Conservation (phyloP, 306 rosid genomes). For the Vicia villosa region DNA sequence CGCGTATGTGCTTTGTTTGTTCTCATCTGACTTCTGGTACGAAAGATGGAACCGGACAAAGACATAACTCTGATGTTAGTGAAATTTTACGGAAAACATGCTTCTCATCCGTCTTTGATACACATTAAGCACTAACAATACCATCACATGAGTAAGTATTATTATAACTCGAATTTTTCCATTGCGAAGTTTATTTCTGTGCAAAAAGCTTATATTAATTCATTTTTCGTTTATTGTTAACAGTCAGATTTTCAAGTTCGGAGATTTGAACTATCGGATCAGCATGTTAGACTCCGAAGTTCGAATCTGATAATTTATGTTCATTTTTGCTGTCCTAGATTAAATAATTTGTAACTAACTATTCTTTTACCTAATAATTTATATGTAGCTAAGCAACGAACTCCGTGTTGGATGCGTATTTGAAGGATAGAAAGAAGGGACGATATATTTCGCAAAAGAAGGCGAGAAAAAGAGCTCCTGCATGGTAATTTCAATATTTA, state of each 20-base stretch:
- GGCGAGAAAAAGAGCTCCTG: constrained; percentile 94
- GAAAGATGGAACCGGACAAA: no score
- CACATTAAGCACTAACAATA: constrained; percentile 80
- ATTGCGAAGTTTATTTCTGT: not conserved
- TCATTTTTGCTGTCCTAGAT: no score
- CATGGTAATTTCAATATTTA: no score
- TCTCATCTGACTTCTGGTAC: no score
- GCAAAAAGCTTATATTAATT: constrained; percentile 24
- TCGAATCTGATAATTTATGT: constrained; percentile 42
- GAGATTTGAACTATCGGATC: constrained; percentile 94
- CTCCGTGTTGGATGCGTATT: constrained; percentile 73
- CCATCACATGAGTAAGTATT: constrained; percentile 87
- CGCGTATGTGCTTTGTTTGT: no score
- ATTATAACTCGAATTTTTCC: not conserved
- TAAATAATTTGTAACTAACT: no score
- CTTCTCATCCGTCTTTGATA: constrained; percentile 71
- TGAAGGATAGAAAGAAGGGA: constrained; percentile 92
- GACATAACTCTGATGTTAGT: constrained; percentile 77
- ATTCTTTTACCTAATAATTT: constrained; percentile 6
- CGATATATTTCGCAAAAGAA: constrained; percentile 77
- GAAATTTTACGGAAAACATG: constrained; percentile 83
- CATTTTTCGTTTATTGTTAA: constrained; percentile 36
- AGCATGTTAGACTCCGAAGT: constrained; percentile 62
- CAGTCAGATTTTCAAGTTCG: constrained; percentile 97
- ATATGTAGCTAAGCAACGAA: constrained; percentile 71